A percentile compares a stretch with the other conserved stretches of the same genome.
These are phyloP conservation scores for Jackrogersella minutella DNA, from an alignment of 495 filamentous ascomycete genomes.

Conservation along the genomic window DNA sequence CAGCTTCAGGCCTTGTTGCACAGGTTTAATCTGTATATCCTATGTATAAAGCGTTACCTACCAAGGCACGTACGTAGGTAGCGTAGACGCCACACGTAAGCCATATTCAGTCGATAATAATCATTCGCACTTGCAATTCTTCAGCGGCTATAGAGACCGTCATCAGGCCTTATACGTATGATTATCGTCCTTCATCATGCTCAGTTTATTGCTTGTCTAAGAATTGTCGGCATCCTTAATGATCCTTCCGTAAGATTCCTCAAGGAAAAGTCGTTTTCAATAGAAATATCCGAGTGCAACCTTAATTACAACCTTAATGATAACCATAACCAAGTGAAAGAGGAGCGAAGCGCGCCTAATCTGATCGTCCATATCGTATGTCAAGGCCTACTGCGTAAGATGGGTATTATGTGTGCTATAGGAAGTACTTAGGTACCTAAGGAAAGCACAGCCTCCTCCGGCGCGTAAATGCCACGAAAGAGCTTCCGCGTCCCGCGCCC, in stretches of 20 bases:
- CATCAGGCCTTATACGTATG: constrained; percentile 24
- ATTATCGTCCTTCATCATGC: constrained; percentile 31
- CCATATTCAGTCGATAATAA: background rate
- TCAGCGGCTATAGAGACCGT: constrained; percentile 23
- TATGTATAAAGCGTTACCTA: no score
- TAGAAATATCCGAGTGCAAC: constrained; percentile 1
- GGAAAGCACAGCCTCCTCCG: constrained; percentile 23
- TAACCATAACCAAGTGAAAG: background rate
- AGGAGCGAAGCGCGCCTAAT: background rate
- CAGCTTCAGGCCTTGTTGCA: constrained; percentile 26
- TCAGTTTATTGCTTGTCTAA: background rate
- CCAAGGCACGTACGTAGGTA: no score
- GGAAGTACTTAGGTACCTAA: no score
- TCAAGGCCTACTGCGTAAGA: no score
- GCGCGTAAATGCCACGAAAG: constrained; percentile 23
- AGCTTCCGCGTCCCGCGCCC: background rate
- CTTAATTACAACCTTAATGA: background rate
- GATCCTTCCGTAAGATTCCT: constrained; percentile 11
- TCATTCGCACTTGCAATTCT: constrained; percentile 1
- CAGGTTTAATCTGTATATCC: constrained; percentile 7
- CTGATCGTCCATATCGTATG: constrained; percentile 6
- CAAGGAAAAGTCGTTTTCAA: constrained; percentile 2
- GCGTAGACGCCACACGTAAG: constrained; percentile 4
- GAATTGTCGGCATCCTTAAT: background rate
- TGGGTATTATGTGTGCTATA: no score